Evolutionary conservation across 768 basidiomycete genomes (phyloP), one percentile per base, ranked within the genome.

Genomic region (Mycena polygramma): DNA sequence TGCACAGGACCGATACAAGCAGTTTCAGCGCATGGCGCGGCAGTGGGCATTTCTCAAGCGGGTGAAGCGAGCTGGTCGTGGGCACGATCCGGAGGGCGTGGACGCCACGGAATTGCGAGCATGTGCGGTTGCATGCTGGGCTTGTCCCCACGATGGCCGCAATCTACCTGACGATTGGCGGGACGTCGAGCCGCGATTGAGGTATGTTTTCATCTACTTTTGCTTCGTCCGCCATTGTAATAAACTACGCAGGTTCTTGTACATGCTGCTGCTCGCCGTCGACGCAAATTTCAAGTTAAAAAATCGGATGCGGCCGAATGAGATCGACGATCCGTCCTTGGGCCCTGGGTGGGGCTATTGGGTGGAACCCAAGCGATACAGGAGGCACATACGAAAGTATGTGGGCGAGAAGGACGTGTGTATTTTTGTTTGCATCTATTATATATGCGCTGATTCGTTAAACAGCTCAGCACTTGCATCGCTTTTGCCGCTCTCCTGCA

Each of bases 261-360:
- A 76, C 61, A 70, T 63, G 36, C 60, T 75, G 1, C 41, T 75
- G n/a, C 41, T 79, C 22, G 69, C 77, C 4, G 52, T 77, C n/a
- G 78, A 79, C 69, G 76, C 78, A 14, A 78, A 77, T 48, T 79
- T 79, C 58, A 46, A 62, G 5, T 65, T 79, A 15, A 79, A 77
- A 24, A 71, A 75, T 30, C 66, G 64, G 10, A 24, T 65, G 24
- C 61, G 52, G 10, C 4, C 43, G 15, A 45, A 45, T 15, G 43
- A 45, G 43, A 45, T 45, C 4, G 43, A 45, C 7, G 74, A 77
- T 35, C 74, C 75, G 0, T 37, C 71, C 2, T 43, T 77, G 2
- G 71, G 72, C 20, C 68, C 24, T 0, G 69, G 69, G 0, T 69
- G 66, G 67, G 70, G 69, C 0, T 75, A 73, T 36, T 75, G 64